phyloP scores from a whole-genome alignment of 177 flowering plant genomes.

The Telopea speciosissima region DNA sequence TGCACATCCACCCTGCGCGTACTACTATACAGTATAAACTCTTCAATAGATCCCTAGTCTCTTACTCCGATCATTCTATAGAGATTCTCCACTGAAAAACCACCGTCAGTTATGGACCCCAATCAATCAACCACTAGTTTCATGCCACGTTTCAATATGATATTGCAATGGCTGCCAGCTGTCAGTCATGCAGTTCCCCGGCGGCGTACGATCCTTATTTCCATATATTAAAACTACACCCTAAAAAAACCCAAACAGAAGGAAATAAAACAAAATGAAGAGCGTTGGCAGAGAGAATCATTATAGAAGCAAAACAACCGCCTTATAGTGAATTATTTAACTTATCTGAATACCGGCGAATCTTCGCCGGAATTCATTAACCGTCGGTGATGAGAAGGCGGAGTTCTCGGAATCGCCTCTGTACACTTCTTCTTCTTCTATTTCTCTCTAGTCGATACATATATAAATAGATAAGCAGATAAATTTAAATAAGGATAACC shows the following conservation, averaged over 20 bases:
- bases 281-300: too few relatives aligned
- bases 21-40: too few relatives aligned
- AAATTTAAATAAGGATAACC: not conserved
- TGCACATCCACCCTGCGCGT: not conserved
- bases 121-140: too few relatives aligned
- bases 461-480: too few relatives aligned
- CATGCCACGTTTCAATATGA: not conserved
- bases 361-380: not conserved
- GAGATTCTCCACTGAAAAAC: too few relatives aligned
- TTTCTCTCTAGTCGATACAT: too few relatives aligned
- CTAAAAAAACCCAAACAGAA: too few relatives aligned
- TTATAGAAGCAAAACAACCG: not conserved
- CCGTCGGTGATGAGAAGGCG: constrained; percentile 1
- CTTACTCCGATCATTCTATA: not conserved
- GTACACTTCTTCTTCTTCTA: too few relatives aligned
- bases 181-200: not conserved
- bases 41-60: not conserved
- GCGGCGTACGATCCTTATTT: not conserved
- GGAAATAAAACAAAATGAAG: too few relatives aligned
- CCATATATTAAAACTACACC: not conserved
- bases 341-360: not conserved
- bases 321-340: not conserved
- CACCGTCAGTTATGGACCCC: too few relatives aligned
- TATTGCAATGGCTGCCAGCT: not conserved
- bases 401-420: not conserved